phyloP scores from a whole-genome alignment of 345 rosid genomes.

The Arabis hirsuta region DNA sequence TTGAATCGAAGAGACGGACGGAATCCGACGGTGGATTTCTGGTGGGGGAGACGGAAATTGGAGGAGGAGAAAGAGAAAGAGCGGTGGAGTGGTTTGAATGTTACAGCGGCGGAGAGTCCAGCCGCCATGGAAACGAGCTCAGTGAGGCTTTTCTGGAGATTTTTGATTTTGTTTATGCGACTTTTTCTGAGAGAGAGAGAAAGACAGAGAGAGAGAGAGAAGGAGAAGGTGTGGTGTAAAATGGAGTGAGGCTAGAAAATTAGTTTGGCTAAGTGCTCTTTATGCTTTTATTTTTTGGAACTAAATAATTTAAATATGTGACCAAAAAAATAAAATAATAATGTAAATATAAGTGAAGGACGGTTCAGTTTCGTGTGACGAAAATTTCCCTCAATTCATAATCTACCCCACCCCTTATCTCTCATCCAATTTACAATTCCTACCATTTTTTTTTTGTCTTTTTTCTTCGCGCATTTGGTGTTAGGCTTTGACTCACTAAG shows the following conservation, averaged over 20 bases:
- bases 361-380: conserved; percentile 35
- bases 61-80: conserved; percentile 39
- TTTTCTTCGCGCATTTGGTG: too few species aligned
- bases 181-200: background rate
- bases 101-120: conserved; percentile 54
- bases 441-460: background rate
- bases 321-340: too few species aligned
- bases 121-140: conserved; percentile 64
- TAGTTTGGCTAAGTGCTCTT: conserved; percentile 10
- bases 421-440: background rate
- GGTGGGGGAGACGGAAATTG: conserved; percentile 37
- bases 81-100: conserved; percentile 50
- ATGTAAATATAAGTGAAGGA: conserved; percentile 28
- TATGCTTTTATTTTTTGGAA: background rate
- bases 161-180: background rate
- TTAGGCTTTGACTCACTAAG: too few species aligned
- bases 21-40: conserved; percentile 44
- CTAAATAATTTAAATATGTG: background rate
- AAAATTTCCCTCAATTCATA: conserved; percentile 13
- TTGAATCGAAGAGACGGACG: conserved; percentile 36
- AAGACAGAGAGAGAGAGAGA: conserved; percentile 13
- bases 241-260: conserved; percentile 52
- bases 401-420: background rate
- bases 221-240: conserved; percentile 31
- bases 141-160: background rate